Evolutionary conservation across 73 alveolate species (phyloP).

Genomic region (Blepharisma japonicum): DNA sequence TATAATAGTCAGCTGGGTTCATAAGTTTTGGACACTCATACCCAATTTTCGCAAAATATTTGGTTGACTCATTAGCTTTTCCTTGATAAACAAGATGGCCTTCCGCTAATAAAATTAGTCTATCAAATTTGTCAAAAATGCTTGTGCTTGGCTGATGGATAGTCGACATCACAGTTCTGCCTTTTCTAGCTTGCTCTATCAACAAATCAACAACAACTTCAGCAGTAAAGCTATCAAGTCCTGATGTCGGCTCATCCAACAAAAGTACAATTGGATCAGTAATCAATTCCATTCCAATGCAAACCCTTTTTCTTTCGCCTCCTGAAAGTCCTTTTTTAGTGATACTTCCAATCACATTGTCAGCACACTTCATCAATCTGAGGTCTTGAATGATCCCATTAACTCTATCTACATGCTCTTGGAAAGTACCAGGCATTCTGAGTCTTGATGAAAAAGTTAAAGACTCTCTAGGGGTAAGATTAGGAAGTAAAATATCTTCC

Average conservation of each 20-base stretch:
- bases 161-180: conserved; percentile 41
- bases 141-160: conserved; percentile 45
- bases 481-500: conserved; percentile 23
- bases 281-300: conserved; percentile 41
- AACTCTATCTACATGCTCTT: conserved; percentile 31
- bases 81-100: conserved; percentile 43
- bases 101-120: conserved; percentile 32
- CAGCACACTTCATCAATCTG: conserved; percentile 8
- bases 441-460: conserved; percentile 38
- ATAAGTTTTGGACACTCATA: conserved; percentile 35
- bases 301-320: conserved; percentile 45
- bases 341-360: conserved; percentile 5
- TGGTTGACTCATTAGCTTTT: conserved; percentile 14
- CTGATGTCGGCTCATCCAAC: conserved; percentile 53
- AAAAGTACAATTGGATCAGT: conserved; percentile 37
- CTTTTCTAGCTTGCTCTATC: conserved; percentile 30
- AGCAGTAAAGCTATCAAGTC: conserved; percentile 45
- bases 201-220: conserved; percentile 32
- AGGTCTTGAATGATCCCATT: conserved; percentile 28
- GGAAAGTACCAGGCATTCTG: not conserved
- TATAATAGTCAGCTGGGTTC: conserved; percentile 60
- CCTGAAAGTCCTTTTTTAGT: conserved; percentile 37
- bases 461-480: conserved; percentile 36
- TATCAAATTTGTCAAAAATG: conserved; percentile 35
- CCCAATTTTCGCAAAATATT: conserved; percentile 39